Evolutionary conservation across 495 filamentous ascomycete species (phyloP).

Genomic region (Penicillium tannophilum): DNA sequence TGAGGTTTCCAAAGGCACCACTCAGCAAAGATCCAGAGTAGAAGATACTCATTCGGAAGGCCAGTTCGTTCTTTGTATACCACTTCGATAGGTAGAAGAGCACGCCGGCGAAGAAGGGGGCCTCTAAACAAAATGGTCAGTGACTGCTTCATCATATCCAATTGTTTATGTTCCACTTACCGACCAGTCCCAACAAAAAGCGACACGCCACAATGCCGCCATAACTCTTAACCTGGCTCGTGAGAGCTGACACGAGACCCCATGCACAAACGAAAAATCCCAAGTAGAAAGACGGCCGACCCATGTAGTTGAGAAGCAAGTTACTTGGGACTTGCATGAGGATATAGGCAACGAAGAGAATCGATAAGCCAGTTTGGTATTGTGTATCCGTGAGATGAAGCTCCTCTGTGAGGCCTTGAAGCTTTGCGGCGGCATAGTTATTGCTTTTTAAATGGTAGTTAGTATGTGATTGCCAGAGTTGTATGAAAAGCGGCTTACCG

Average conservation of each 20-base stretch:
- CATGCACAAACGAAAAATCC: slow-evolving; percentile 55
- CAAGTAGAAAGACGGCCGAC: slow-evolving; percentile 49
- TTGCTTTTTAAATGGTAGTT: slow-evolving; percentile 35
- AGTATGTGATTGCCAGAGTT: slow-evolving; percentile 8
- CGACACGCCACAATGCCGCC: slow-evolving; percentile 57
- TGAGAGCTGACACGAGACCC: slow-evolving; percentile 55
- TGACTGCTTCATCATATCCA: not conserved
- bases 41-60: slow-evolving; percentile 63
- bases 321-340: slow-evolving; percentile 63
- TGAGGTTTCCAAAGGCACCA: slow-evolving; percentile 66
- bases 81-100: slow-evolving; percentile 61
- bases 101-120: slow-evolving; percentile 52
- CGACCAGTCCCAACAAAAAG: slow-evolving; percentile 53
- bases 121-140: slow-evolving; percentile 36
- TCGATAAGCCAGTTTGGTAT: slow-evolving; percentile 51
- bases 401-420: slow-evolving; percentile 55
- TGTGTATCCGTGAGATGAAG: slow-evolving; percentile 40
- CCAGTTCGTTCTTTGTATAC: slow-evolving; percentile 62
- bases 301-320: slow-evolving; percentile 59
- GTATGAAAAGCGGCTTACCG: slow-evolving; percentile 28
- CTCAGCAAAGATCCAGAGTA: slow-evolving; percentile 65
- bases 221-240: slow-evolving; percentile 53
- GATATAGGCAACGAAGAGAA: slow-evolving; percentile 58
- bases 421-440: slow-evolving; percentile 57
- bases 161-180: slow-evolving; percentile 13